Percentiles rank a stretch among this genome's conserved stretches.
phyloP scores from a whole-genome alignment of 495 filamentous ascomycete genomes.

The Penicillium subrubescens region DNA sequence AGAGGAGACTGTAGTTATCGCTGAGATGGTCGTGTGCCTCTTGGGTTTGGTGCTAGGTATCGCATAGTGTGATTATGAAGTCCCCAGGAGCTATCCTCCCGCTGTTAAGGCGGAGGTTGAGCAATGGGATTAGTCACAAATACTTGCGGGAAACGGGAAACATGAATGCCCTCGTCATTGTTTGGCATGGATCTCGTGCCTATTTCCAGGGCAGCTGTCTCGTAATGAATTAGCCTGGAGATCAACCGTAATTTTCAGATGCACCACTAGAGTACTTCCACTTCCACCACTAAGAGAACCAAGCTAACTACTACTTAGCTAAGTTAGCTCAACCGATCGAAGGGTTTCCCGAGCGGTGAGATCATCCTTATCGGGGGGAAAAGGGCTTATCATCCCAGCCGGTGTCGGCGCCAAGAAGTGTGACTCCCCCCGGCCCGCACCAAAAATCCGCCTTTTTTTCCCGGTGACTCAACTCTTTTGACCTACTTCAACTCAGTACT shows the following conservation, averaged over 20 bases:
- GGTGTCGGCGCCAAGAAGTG: slow-evolving; percentile 31
- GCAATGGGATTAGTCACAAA: background rate
- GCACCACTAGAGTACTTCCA: too few species aligned
- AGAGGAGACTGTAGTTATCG: background rate
- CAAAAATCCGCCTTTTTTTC: slow-evolving; percentile 34
- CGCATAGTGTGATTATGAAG: background rate
- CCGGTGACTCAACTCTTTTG: slow-evolving; percentile 35
- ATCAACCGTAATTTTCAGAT: background rate
- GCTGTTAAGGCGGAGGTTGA: too few species aligned
- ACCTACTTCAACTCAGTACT: slow-evolving; percentile 19
- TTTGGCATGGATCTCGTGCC: background rate
- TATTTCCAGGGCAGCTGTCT: background rate
- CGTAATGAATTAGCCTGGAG: background rate
- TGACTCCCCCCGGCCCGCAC: slow-evolving; percentile 31
- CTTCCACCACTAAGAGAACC: background rate
- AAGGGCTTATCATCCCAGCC: slow-evolving; percentile 7
- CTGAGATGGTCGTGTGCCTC: background rate
- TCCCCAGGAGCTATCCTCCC: background rate
- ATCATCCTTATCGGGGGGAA: slow-evolving; percentile 19
- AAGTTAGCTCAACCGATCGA: background rate
- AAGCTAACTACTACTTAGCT: too few species aligned
- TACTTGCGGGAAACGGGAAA: background rate
- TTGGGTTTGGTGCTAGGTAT: background rate
- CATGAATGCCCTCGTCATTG: background rate
- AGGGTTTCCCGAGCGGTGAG: slow-evolving; percentile 5